These are phyloP conservation scores for Cercospora zeae-maydis DNA, from an alignment of 2,329 filamentous ascomycete genomes.

Conservation along the genomic window DNA sequence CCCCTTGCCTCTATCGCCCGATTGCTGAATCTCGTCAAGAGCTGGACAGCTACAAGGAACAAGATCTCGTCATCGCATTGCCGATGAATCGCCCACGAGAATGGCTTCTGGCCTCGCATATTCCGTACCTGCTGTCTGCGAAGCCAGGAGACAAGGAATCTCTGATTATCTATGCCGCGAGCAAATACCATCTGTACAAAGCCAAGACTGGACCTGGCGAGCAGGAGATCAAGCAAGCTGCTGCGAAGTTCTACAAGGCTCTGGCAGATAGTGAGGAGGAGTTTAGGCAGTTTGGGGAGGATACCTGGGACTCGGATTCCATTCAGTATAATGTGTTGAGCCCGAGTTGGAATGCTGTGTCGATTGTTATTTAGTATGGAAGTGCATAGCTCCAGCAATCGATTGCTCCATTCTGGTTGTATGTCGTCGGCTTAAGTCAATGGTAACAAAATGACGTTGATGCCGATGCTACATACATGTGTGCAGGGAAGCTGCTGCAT, in stretches of 20 bases:
- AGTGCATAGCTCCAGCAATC: background rate
- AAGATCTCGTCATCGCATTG: constrained; percentile 41
- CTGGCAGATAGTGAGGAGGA: constrained; percentile 20
- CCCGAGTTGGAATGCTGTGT: constrained; percentile 21
- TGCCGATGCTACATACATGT: background rate
- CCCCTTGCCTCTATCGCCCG: constrained; percentile 39
- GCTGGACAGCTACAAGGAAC: constrained; percentile 25
- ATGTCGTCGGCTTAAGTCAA: no score
- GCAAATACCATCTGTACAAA: constrained; percentile 21
- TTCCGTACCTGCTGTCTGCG: constrained; percentile 41
- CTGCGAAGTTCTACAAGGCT: constrained; percentile 20
- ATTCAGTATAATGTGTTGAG: constrained; percentile 20
- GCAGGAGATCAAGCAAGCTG: constrained; percentile 16
- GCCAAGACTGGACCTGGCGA: constrained; percentile 13
- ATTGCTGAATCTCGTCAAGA: constrained; percentile 27
- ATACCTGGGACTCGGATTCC: constrained; percentile 18
- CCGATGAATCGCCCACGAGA: constrained; percentile 43
- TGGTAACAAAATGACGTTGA: no score
- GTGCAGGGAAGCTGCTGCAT: background rate
- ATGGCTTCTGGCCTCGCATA: constrained; percentile 47
- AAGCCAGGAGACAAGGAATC: constrained; percentile 22
- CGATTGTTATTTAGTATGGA: constrained; percentile 14
- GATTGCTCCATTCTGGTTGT: background rate
- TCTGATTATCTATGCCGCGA: constrained; percentile 21
- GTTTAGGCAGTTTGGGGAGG: constrained; percentile 13